These are phyloP conservation scores for Senna tora DNA, from an alignment of 306 rosid genomes.

Conservation along the genomic window DNA sequence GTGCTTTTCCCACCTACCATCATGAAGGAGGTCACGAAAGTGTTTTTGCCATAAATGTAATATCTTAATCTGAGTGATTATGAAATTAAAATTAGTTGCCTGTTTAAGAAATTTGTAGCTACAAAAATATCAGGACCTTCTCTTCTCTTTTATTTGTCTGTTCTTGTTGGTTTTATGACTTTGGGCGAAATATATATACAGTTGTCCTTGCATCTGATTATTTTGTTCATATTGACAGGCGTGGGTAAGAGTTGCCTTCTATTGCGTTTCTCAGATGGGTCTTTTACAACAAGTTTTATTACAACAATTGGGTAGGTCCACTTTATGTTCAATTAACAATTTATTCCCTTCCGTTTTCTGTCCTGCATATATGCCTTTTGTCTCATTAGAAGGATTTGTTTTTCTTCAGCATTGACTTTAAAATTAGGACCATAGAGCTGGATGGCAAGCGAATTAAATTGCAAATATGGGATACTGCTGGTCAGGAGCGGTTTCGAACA, in stretches of 20 bases:
- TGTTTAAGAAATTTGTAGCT: conserved; percentile 11
- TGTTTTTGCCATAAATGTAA: not conserved
- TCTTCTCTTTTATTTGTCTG: not conserved
- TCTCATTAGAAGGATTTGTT: conserved; percentile 38
- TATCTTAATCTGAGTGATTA: not conserved
- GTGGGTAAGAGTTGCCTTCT: conserved; percentile 92
- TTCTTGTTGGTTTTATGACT: not conserved
- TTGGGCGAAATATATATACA: not conserved
- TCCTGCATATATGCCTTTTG: conserved; percentile 19
- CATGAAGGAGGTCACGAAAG: not conserved
- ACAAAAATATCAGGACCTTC: not conserved
- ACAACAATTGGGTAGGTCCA: conserved; percentile 79
- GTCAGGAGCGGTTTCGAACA: conserved; percentile 83
- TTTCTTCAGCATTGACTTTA: conserved; percentile 71
- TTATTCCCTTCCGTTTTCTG: conserved; percentile 11
- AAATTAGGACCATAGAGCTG: conserved; percentile 89
- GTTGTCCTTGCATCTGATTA: conserved; percentile 23
- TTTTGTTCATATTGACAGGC: conserved; percentile 52
- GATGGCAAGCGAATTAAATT: conserved; percentile 78
- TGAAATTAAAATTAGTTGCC: not conserved
- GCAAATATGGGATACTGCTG: conserved; percentile 94
- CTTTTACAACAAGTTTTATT: conserved; percentile 84
- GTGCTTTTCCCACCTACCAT: not conserved
- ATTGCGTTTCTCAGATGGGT: conserved; percentile 85
- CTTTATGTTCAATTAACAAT: not conserved